Conservation (phyloP, 2,329 filamentous ascomycete genomes). For the Fonsecaea monophora region DNA sequence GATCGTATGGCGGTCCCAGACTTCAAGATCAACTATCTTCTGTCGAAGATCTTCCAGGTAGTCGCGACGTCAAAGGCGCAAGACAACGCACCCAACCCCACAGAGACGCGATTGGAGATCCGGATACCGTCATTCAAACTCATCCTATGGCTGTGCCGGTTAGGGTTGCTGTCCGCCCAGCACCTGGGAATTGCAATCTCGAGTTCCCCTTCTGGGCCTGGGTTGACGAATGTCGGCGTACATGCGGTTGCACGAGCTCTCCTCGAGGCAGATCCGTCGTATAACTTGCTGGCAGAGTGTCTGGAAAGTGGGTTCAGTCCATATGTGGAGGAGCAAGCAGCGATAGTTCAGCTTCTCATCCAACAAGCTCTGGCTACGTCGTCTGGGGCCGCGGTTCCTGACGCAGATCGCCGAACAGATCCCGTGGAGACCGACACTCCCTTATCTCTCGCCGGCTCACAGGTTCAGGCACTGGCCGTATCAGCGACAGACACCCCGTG, state of each 20-base stretch:
- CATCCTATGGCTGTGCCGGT: conserved; percentile 51
- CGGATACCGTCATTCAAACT: conserved; percentile 43
- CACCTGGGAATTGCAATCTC: conserved; percentile 52
- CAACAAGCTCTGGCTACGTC: conserved; percentile 48
- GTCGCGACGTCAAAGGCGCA: conserved; percentile 28
- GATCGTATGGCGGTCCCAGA: conserved; percentile 23
- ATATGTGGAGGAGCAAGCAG: conserved; percentile 49
- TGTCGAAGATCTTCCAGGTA: conserved; percentile 38
- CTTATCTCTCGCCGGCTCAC: conserved; percentile 30
- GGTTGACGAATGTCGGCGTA: conserved; percentile 21
- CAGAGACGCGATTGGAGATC: conserved; percentile 41
- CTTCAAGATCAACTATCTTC: conserved; percentile 31
- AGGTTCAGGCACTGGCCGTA: conserved; percentile 21
- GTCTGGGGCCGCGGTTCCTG: conserved; percentile 30
- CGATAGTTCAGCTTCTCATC: conserved; percentile 50
- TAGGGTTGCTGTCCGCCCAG: conserved; percentile 48
- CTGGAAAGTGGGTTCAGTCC: conserved; percentile 47
- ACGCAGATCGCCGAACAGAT: not conserved
- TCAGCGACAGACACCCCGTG: conserved; percentile 23
- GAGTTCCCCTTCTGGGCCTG: conserved; percentile 43
- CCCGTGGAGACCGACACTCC: conserved; percentile 16
- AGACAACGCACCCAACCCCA: conserved; percentile 35
- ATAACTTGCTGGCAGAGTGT: conserved; percentile 48
- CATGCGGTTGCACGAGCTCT: conserved; percentile 47
- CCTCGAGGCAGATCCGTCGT: conserved; percentile 48